A percentile compares a stretch with the other conserved stretches of the same genome.
phyloP scores from a whole-genome alignment of 768 basidiomycete genomes.

The Termitomyces eurrhizus region DNA sequence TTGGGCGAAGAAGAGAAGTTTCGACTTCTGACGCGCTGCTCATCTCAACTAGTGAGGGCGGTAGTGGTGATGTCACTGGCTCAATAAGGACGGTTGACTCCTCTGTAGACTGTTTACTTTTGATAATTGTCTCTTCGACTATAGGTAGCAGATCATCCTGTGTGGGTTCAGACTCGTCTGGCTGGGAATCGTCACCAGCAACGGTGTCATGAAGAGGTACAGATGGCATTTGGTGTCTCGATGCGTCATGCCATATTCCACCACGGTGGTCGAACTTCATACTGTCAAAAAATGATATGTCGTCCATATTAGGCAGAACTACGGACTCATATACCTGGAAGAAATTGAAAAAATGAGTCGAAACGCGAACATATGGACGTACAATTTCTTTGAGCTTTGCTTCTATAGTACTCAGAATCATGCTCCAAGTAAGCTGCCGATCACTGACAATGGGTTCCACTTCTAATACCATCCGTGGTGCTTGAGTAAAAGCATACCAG shows the following conservation, averaged over 20 bases:
- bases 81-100: slow-evolving; percentile 14
- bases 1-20: slow-evolving; percentile 18
- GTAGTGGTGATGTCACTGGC: background rate
- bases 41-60: slow-evolving; percentile 7
- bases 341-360: slow-evolving; percentile 4
- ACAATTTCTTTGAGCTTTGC: slow-evolving; percentile 85
- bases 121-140: slow-evolving; percentile 1
- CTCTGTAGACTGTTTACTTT: slow-evolving; percentile 17
- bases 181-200: slow-evolving; percentile 25
- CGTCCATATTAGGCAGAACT: slow-evolving; percentile 97
- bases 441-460: slow-evolving; percentile 95
- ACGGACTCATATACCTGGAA: slow-evolving; percentile 87
- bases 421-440: slow-evolving; percentile 89
- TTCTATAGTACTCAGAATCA: slow-evolving; percentile 90
- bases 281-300: slow-evolving; percentile 94
- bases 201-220: slow-evolving; percentile 15
- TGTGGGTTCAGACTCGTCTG: slow-evolving; percentile 35
- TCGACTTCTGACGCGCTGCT: slow-evolving; percentile 12
- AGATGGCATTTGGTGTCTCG: slow-evolving; percentile 33
- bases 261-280: slow-evolving; percentile 61
- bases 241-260: slow-evolving; percentile 86
- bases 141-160: slow-evolving; percentile 18
- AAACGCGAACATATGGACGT: slow-evolving; percentile 23
- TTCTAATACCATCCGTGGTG: slow-evolving; percentile 82
- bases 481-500: slow-evolving; percentile 93